Percentiles rank a stretch among this genome's conserved stretches.
phyloP scores from a whole-genome alignment of 805 yeast species.

The Isabelozyma gotoi region DNA sequence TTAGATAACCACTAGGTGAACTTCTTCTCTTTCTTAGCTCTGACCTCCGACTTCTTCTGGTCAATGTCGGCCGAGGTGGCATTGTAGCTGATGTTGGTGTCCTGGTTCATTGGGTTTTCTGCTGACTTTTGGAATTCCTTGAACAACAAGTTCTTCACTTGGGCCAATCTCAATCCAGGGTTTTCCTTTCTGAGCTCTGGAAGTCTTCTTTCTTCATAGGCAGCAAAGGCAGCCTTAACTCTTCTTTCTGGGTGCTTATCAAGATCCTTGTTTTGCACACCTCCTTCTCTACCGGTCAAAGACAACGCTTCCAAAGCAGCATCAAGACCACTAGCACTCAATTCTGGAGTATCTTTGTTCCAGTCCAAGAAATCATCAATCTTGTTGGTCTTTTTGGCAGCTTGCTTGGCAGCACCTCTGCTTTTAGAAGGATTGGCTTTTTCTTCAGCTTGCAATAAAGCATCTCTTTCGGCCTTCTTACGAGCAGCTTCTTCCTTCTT shows the following conservation, averaged over 20 bases:
- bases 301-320: constrained; percentile 77
- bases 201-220: constrained; percentile 66
- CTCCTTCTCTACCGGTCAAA: constrained; percentile 56
- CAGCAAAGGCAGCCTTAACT: constrained; percentile 75
- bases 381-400: constrained; percentile 57
- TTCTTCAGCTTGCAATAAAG: constrained; percentile 62
- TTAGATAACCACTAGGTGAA: constrained; percentile 14
- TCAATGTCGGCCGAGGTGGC: constrained; percentile 55
- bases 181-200: constrained; percentile 74
- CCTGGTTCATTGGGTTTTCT: constrained; percentile 84
- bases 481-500: constrained; percentile 75
- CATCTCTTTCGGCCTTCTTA: constrained; percentile 82
- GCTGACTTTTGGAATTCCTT: constrained; percentile 81
- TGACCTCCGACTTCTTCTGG: constrained; percentile 47
- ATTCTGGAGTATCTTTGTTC: constrained; percentile 48
- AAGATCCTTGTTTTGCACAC: constrained; percentile 58
- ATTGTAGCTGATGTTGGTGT: constrained; percentile 59
- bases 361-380: constrained; percentile 66
- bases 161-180: constrained; percentile 79
- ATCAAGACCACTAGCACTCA: constrained; percentile 74
- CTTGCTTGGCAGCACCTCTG: constrained; percentile 69
- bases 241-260: constrained; percentile 90
- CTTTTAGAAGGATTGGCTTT: constrained; percentile 60
- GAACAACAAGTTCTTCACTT: constrained; percentile 67
- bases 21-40: constrained; percentile 47